Conservation (phyloP, 768 basidiomycete genomes). For the Lactarius quietus region DNA sequence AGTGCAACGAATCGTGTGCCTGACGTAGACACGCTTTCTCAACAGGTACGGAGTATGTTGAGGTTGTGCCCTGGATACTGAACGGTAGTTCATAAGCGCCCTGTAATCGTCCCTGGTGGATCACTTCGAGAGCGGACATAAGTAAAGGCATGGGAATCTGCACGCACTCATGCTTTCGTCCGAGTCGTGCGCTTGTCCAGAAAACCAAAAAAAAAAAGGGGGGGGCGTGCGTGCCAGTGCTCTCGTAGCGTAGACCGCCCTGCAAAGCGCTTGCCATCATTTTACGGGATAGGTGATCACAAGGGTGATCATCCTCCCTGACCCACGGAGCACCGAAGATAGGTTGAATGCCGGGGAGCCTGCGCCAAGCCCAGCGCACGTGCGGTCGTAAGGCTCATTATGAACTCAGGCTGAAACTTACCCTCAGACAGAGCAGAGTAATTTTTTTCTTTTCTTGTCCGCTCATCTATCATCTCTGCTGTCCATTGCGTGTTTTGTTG, state of each 20-base stretch:
- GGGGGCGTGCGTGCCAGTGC: neutral
- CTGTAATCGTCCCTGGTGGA: conserved; percentile 1
- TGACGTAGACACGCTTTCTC: neutral
- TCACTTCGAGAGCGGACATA: conserved; percentile 6
- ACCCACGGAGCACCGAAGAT: neutral
- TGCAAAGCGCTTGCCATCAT: neutral
- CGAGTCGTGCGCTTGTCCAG: neutral
- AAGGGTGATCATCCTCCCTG: neutral
- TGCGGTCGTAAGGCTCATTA: neutral
- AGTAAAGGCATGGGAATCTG: neutral
- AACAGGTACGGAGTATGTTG: neutral
- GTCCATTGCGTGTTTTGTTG: neutral
- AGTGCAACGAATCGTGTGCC: neutral
- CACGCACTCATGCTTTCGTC: neutral
- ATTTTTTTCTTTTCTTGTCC: neutral
- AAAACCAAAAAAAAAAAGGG: neutral
- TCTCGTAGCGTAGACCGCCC: neutral
- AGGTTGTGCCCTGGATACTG: conserved; percentile 4
- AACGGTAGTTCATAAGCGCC: neutral
- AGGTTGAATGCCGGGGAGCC: conserved; percentile 1
- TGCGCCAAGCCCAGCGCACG: neutral
- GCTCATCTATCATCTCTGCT: too few species aligned
- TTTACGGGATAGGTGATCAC: conserved; percentile 13
- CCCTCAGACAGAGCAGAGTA: too few species aligned
- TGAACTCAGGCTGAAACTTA: neutral